Evolutionary conservation across 2,329 filamentous ascomycete species (phyloP).

Genomic region (Xylaria polymorpha): DNA sequence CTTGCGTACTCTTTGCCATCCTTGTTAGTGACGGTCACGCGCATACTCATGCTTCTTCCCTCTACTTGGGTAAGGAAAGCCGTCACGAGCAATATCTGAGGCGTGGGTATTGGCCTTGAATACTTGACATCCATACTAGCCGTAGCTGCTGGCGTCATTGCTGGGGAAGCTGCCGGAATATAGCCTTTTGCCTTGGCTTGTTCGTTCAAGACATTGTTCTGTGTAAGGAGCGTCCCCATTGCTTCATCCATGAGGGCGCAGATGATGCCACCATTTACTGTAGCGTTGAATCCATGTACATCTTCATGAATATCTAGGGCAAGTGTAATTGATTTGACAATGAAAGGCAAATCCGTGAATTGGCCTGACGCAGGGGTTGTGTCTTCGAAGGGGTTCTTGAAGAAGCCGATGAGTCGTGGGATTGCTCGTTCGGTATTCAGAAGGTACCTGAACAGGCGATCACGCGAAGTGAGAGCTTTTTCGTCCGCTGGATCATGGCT

Average conservation of each 20-base stretch:
- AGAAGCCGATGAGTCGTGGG: slow-evolving; percentile 44
- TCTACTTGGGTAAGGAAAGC: slow-evolving; percentile 29
- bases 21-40: slow-evolving; percentile 35
- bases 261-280: slow-evolving; percentile 46
- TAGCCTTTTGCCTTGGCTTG: slow-evolving; percentile 20
- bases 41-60: slow-evolving; percentile 20
- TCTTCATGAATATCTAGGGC: slow-evolving; percentile 43
- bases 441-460: slow-evolving; percentile 31
- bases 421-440: slow-evolving; percentile 29
- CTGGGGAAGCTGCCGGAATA: slow-evolving; percentile 28
- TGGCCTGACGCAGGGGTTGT: too few relatives aligned
- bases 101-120: slow-evolving; percentile 37
- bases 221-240: slow-evolving; percentile 45
- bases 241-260: slow-evolving; percentile 46
- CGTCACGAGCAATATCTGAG: slow-evolving; percentile 38
- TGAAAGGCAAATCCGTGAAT: slow-evolving; percentile 28
- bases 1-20: slow-evolving; percentile 30
- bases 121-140: slow-evolving; percentile 39
- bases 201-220: slow-evolving; percentile 40
- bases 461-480: slow-evolving; percentile 41
- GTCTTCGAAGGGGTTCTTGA: slow-evolving; percentile 34
- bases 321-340: slow-evolving; percentile 37
- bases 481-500: background rate
- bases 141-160: slow-evolving; percentile 33
- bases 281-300: slow-evolving; percentile 45